These are phyloP conservation scores for Didymella exigua DNA, from an alignment of 2,329 filamentous ascomycete species.

Conservation along the genomic window DNA sequence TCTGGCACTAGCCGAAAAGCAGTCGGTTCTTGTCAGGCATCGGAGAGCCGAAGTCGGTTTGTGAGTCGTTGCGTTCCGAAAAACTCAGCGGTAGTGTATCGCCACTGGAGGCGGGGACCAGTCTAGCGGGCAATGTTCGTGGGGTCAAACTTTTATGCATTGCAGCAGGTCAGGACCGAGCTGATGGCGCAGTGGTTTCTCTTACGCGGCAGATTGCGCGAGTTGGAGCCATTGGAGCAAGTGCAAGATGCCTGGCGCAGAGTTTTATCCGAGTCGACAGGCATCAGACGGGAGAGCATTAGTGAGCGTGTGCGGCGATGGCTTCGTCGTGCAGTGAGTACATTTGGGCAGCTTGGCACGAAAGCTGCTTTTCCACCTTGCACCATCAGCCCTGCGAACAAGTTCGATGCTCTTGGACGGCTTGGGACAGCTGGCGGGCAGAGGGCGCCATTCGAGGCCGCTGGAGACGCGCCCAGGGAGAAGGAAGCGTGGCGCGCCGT, in stretches of 20 bases:
- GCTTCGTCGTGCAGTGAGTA: constrained; percentile 5
- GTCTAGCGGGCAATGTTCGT: constrained; percentile 22
- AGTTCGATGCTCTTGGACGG: background rate
- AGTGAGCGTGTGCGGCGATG: constrained; percentile 8
- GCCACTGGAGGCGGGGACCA: constrained; percentile 32
- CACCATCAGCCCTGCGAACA: constrained; percentile 26
- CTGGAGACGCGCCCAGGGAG: constrained; percentile 25
- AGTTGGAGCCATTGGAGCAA: constrained; percentile 18
- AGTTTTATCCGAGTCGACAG: constrained; percentile 29
- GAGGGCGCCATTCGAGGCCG: constrained; percentile 26
- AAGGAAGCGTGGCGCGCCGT: constrained; percentile 23
- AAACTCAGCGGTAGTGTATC: constrained; percentile 31
- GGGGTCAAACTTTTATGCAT: constrained; percentile 28
- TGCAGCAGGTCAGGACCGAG: constrained; percentile 12
- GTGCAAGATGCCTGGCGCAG: constrained; percentile 18
- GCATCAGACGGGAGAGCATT: constrained; percentile 20
- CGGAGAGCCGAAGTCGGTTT: constrained; percentile 21
- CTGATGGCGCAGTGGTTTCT: constrained; percentile 23
- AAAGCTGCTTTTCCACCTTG: constrained; percentile 7
- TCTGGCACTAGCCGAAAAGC: constrained; percentile 1
- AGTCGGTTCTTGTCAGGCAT: constrained; percentile 12
- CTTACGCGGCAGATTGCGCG: constrained; percentile 31
- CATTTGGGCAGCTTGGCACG: constrained; percentile 1
- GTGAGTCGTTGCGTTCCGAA: constrained; percentile 33
- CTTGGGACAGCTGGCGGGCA: constrained; percentile 2